Evolutionary conservation across 2,329 filamentous ascomycete genomes (phyloP), one percentile per base, ranked within the genome.

Genomic region (Calonectria henricotiae): DNA sequence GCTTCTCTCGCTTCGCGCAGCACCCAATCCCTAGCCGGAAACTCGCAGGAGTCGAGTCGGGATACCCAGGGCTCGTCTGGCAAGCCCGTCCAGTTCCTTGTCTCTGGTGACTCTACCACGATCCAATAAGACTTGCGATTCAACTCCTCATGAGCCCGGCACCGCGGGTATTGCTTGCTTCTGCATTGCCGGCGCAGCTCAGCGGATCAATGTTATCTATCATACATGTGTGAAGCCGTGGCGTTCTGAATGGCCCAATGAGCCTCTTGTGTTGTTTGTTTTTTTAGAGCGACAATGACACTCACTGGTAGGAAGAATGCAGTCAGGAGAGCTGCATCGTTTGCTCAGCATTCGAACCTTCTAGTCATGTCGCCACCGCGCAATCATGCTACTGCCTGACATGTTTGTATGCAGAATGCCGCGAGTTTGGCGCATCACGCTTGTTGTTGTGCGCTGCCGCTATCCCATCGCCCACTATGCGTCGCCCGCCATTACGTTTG

Each of bases 1-100:
- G 55, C 63, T 73, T 73, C 72, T 65, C 32, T 65, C 68, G 43
- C 30, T 32, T 41, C 35, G n/a, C n/a, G 25, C 11, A 11, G 49
- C 32, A 58, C 39, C 72, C 66, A 75, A 72, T 74, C 61, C 64
- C 43, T 43, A 35, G 27, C 20, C 60, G 30, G 27, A 30, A 58
- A 60, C 39, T 44, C 30, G 39, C 64, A n/a, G 54, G 27, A 60
- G 13, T 25, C 30, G 43, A 68, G 67, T 72, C 65, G 55, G 65
- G 65, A 71, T 75, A 76, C 65, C 67, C 68, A 77, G 68, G 69
- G 64, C 63, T 67, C 58, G 46, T 9, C 37, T 30, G 70, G 60
- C 65, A 68, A 54, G 55, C 47, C 65, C 69, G 68, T 54, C 60
- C 69, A 66, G 15, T 13, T 61, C 55, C 39, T 60, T 65, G 46